Conservation (phyloP, 2,329 filamentous ascomycete species). For the Lizonia empirigonia region DNA sequence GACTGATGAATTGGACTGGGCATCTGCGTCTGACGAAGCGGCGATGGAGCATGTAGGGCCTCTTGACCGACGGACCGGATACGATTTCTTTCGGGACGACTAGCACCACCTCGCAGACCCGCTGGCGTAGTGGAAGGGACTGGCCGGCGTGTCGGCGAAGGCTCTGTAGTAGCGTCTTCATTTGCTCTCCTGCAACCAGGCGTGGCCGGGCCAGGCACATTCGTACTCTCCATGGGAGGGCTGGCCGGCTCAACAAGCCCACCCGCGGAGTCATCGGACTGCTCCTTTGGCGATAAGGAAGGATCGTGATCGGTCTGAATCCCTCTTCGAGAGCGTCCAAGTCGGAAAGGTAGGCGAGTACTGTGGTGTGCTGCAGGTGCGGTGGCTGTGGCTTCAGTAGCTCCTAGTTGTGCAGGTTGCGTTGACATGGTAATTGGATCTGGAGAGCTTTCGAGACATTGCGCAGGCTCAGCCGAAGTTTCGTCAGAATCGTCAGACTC, state of each 20-base stretch:
- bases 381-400: not conserved
- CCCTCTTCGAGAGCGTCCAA: slow-evolving; percentile 9
- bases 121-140: slow-evolving; percentile 20
- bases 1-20: slow-evolving; percentile 17
- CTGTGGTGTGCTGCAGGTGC: slow-evolving; percentile 10
- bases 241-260: not conserved
- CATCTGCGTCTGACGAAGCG: slow-evolving; percentile 25
- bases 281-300: not conserved
- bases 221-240: not conserved
- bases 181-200: slow-evolving; percentile 10
- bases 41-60: slow-evolving; percentile 19
- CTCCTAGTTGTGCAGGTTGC: not conserved
- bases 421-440: not conserved
- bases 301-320: not conserved
- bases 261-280: not conserved
- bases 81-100: slow-evolving; percentile 8
- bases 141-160: slow-evolving; percentile 6
- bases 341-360: slow-evolving; percentile 34
- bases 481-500: slow-evolving; percentile 13
- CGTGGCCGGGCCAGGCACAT: not conserved
- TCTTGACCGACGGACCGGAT: slow-evolving; percentile 13
- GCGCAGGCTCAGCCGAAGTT: not conserved
- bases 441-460: not conserved
- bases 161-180: slow-evolving; percentile 13
- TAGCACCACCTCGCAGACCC: slow-evolving; percentile 25